Conservation (phyloP, 306 rosid species). For the Clitoria ternatea region DNA sequence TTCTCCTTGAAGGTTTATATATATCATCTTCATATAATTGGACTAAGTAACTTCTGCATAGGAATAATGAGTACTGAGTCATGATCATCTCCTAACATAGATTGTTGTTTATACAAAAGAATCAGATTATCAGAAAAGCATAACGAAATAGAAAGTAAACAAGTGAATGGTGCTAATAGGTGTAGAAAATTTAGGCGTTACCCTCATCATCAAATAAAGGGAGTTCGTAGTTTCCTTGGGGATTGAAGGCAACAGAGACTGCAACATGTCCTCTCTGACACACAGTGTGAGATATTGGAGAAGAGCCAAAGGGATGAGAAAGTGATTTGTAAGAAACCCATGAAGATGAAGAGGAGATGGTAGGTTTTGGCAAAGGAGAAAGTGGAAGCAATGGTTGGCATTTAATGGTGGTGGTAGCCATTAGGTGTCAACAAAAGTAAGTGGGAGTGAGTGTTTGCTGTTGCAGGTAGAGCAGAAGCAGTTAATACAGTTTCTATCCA, state of each 20-base stretch:
- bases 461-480: neutral
- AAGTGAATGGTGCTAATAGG: neutral
- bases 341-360: too few species aligned
- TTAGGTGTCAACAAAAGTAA: too few species aligned
- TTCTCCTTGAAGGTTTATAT: neutral
- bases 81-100: neutral
- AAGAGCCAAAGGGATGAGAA: constrained; percentile 26
- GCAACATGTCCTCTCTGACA: constrained; percentile 39
- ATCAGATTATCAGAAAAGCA: neutral
- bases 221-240: constrained; percentile 81
- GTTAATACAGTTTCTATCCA: constrained; percentile 37
- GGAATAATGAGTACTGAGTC: too few species aligned
- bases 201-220: constrained; percentile 65
- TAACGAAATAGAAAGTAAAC: neutral
- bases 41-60: neutral
- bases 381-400: constrained; percentile 55
- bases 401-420: constrained; percentile 50
- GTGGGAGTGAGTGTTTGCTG: neutral
- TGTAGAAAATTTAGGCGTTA: constrained; percentile 21
- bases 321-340: constrained; percentile 36
- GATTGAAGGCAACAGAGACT: constrained; percentile 79
- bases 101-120: neutral
- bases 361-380: constrained; percentile 45
- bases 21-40: neutral
- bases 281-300: neutral